phyloP scores from a whole-genome alignment of 495 filamentous ascomycete genomes.

The Delitschia confertaspora region DNA sequence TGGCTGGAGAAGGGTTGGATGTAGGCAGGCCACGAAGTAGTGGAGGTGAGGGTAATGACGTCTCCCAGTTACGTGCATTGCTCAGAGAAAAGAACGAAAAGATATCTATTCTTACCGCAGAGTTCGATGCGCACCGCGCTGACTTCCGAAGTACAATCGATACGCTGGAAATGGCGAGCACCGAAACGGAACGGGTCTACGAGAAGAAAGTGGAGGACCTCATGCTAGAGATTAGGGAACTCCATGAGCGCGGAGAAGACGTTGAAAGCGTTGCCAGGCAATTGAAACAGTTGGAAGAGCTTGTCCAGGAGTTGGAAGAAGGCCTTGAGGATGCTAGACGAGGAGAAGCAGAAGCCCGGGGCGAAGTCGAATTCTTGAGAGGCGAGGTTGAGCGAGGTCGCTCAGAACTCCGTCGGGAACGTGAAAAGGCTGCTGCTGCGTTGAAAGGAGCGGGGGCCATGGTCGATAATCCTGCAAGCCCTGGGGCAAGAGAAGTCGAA shows the following conservation, averaged over 20 bases:
- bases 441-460: conserved; percentile 46
- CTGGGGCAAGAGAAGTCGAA: conserved; percentile 66
- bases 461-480: conserved; percentile 43
- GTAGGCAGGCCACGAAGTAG: conserved; percentile 7
- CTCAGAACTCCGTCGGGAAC: conserved; percentile 76
- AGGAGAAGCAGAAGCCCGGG: conserved; percentile 93
- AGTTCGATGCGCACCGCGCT: conserved; percentile 91
- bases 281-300: conserved; percentile 88
- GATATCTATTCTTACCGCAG: conserved; percentile 80
- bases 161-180: conserved; percentile 88
- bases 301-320: conserved; percentile 94
- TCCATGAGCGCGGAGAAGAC: conserved; percentile 75
- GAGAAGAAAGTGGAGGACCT: conserved; percentile 86
- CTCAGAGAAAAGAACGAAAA: conserved; percentile 95
- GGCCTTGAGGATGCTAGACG: conserved; percentile 90
- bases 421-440: conserved; percentile 71
- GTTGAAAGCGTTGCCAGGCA: conserved; percentile 84
- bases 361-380: conserved; percentile 91
- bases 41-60: conserved; percentile 71
- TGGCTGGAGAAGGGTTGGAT: conserved; percentile 33
- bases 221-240: conserved; percentile 71
- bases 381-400: conserved; percentile 94
- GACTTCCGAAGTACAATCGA: conserved; percentile 97
- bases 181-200: conserved; percentile 96
- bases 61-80: conserved; percentile 64